phyloP scores from a whole-genome alignment of 2,329 filamentous ascomycete species.

The Neopestalotiopsis rosae region DNA sequence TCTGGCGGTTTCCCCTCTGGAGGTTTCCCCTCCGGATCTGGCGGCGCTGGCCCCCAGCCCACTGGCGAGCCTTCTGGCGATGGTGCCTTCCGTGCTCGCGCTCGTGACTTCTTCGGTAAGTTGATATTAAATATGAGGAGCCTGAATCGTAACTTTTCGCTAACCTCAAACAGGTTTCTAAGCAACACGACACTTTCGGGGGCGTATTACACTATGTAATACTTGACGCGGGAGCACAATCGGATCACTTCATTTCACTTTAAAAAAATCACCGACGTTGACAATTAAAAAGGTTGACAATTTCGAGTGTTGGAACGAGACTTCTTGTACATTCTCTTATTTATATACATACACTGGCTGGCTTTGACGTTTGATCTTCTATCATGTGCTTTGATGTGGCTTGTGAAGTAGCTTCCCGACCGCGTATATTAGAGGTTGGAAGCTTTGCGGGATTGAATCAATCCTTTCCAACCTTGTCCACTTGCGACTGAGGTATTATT shows the following conservation, averaged over 20 bases:
- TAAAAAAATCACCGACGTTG: background rate
- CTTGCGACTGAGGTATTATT: too few species aligned
- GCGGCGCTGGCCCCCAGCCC: constrained; percentile 12
- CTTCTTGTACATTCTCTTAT: constrained; percentile 12
- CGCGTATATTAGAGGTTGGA: too few species aligned
- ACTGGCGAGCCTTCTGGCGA: constrained; percentile 4
- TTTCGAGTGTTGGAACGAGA: constrained; percentile 5
- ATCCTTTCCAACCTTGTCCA: too few species aligned
- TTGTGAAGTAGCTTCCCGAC: too few species aligned
- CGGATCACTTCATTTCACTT: constrained; percentile 4
- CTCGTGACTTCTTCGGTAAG: constrained; percentile 13
- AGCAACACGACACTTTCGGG: background rate
- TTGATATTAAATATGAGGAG: background rate
- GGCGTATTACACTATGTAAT: background rate
- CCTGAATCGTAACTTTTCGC: background rate
- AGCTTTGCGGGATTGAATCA: too few species aligned
- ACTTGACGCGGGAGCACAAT: background rate
- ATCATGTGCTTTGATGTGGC: too few species aligned
- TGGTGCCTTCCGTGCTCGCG: constrained; percentile 8
- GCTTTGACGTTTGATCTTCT: background rate
- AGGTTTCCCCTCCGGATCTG: constrained; percentile 3
- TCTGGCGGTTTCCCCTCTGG: constrained; percentile 1
- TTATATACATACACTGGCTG: constrained; percentile 8
- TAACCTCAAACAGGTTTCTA: background rate
- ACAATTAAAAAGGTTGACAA: background rate